phyloP scores from a whole-genome alignment of 192 early-diverging fungal genomes.

The Podila verticillata region DNA sequence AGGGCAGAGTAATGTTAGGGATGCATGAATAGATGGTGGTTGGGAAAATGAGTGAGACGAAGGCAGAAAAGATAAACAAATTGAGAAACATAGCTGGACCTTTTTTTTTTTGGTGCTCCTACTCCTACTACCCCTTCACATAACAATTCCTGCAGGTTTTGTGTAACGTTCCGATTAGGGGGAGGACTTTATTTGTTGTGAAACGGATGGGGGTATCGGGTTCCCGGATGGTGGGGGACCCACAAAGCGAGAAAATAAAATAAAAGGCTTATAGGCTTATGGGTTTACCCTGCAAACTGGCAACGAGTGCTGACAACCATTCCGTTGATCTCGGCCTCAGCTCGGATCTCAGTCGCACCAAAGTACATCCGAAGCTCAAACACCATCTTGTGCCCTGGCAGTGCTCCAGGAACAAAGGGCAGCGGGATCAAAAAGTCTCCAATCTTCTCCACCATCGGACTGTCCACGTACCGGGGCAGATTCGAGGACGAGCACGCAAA shows the following conservation, averaged over 20 bases:
- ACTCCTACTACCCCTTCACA: too few relatives aligned
- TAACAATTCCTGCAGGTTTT: background rate
- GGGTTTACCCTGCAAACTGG: slow-evolving; percentile 38
- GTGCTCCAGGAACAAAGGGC: slow-evolving; percentile 43
- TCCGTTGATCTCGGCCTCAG: slow-evolving; percentile 61
- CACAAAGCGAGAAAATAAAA: too few relatives aligned
- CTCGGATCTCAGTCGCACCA: slow-evolving; percentile 59
- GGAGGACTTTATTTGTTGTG: too few relatives aligned
- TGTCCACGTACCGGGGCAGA: slow-evolving; percentile 41
- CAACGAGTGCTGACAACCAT: slow-evolving; percentile 42
- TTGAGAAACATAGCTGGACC: background rate
- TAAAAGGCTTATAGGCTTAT: too few relatives aligned
- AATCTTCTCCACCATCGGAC: slow-evolving; percentile 43
- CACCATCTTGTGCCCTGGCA: slow-evolving; percentile 35
- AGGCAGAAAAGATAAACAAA: background rate
- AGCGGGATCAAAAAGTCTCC: slow-evolving; percentile 47
- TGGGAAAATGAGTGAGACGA: background rate
- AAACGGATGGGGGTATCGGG: too few relatives aligned
- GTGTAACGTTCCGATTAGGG: background rate
- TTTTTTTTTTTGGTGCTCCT: too few relatives aligned
- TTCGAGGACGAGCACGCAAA: slow-evolving; percentile 39
- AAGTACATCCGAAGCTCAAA: slow-evolving; percentile 59
- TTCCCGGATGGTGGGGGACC: too few relatives aligned
- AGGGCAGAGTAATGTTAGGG: background rate
- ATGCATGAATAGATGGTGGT: background rate